Conservation (phyloP, 2,329 filamentous ascomycete species). For the Talaromyces rugulosus region DNA sequence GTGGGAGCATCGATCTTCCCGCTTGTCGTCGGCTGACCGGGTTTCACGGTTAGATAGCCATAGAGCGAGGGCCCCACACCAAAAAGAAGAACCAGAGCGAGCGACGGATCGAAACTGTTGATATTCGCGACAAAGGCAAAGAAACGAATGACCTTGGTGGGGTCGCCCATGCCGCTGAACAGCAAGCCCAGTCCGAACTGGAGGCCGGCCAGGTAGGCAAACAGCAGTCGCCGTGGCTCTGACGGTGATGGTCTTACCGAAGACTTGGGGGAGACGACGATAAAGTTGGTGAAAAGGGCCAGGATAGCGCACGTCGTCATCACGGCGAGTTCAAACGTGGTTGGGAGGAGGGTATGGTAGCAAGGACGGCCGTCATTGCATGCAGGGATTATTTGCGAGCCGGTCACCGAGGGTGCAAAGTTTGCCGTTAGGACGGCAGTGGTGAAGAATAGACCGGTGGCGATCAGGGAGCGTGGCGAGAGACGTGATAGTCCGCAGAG, state of each 20-base stretch:
- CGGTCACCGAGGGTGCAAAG: constrained; percentile 17
- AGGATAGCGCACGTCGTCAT: constrained; percentile 29
- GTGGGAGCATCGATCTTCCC: constrained; percentile 25
- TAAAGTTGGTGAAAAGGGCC: constrained; percentile 26
- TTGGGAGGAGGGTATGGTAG: constrained; percentile 45
- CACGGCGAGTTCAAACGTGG: constrained; percentile 29
- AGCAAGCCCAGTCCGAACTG: constrained; percentile 50
- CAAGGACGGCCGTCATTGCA: constrained; percentile 39
- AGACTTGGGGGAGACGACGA: constrained; percentile 28
- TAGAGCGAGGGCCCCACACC: constrained; percentile 46
- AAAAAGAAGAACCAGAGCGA: constrained; percentile 47
- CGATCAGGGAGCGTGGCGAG: constrained; percentile 47
- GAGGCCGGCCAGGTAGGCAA: constrained; percentile 44
- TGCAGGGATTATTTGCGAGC: constrained; percentile 34
- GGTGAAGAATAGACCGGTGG: constrained; percentile 43
- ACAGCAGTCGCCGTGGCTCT: constrained; percentile 23
- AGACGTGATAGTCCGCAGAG: constrained; percentile 50
- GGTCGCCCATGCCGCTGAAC: constrained; percentile 49
- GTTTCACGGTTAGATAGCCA: constrained; percentile 27
- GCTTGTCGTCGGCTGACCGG: constrained; percentile 26
- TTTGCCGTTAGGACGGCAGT: constrained; percentile 42
- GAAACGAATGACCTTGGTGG: constrained; percentile 49
- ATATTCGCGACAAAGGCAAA: constrained; percentile 42
- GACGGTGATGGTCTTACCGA: constrained; percentile 25
- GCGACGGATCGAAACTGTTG: constrained; percentile 48